Conservation (phyloP, 148 eudicot species). For the Silene conica region DNA sequence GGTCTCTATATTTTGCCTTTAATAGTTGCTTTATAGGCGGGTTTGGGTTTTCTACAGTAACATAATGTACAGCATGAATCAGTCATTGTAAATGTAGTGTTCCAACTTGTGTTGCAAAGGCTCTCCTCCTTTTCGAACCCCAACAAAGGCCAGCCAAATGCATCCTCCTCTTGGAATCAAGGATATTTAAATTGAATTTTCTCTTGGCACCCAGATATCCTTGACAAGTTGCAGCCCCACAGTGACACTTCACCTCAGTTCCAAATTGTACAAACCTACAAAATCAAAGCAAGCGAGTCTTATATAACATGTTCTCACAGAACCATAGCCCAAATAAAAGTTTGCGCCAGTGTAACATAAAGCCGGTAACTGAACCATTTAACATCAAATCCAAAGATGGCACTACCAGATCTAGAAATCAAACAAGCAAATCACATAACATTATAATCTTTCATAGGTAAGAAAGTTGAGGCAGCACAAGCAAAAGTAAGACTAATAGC, state of each 20-base stretch:
- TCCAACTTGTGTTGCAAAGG: constrained; percentile 23
- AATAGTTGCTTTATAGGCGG: background rate
- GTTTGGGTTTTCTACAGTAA: background rate
- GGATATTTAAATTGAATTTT: constrained; percentile 31
- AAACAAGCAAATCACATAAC: background rate
- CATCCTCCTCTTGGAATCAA: constrained; percentile 27
- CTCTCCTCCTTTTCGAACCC: constrained; percentile 71
- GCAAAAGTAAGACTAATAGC: background rate
- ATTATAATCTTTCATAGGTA: background rate
- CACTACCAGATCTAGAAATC: background rate
- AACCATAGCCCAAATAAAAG: background rate
- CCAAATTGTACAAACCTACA: constrained; percentile 95
- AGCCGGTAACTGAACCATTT: background rate
- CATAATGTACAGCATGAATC: constrained; percentile 22
- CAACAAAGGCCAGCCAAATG: constrained; percentile 38
- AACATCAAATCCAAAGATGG: background rate
- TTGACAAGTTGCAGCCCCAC: constrained; percentile 80
- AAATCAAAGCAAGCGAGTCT: background rate
- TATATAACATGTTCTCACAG: background rate
- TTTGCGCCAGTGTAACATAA: background rate
- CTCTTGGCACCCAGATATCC: constrained; percentile 74
- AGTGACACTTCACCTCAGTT: constrained; percentile 79
- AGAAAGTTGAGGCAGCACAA: constrained; percentile 1
- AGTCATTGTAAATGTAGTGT: background rate
- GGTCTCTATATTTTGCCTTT: background rate